Base-by-base conservation (phyloP, 805 yeast species). In the Scheffersomyces lignosus region DNA sequence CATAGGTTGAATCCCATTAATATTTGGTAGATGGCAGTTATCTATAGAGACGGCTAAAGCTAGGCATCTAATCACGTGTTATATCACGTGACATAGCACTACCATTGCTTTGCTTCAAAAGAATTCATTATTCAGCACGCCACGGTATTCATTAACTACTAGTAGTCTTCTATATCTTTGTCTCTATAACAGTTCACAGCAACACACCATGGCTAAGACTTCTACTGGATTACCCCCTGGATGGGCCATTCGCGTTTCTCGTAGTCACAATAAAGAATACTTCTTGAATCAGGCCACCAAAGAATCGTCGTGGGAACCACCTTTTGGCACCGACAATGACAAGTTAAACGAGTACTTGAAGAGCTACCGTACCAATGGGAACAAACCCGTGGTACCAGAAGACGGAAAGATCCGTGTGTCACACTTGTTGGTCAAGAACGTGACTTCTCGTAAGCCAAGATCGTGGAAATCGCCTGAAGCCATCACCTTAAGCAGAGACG, bases 221-320 rank as follows among this genome's bases (percentile, higher is more conserved):
- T 51, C 54, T 30, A 82, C 93, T 25, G 99, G 99, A 9, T 74
- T 93, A 37, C 96, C 97, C 23, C 66, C 72, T 25, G 80, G 84
- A 31, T 93, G 99, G 98, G 78, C 83, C 27, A 77, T 93, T 31
- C 75, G 80, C 42, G 75, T 79, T 37, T 87, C 96, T 28, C 78
- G 80, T 43, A 82, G 93, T 12, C 88, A 87, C 55, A 78, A 86
- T 52, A 77, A 87, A 49, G 96, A 91, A 41, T 93, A 93, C 65
- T 93, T 71, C 62, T 81, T 75, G 64, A 80, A 90, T 55, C 77
- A 80, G 18, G 70, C 71, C 28, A 80, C 89, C 2, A 74, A 78
- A 31, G 81, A 81, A 55, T 85, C 96, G 0, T 71, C 80, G 26
- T 93, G 99, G 99, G 90, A 83, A 38, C 86, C 95, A 8, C 99